Evolutionary conservation across 306 rosid genomes (phyloP), one percentile per base, ranked within the genome.

Genomic region (Erythrophleum fordii): DNA sequence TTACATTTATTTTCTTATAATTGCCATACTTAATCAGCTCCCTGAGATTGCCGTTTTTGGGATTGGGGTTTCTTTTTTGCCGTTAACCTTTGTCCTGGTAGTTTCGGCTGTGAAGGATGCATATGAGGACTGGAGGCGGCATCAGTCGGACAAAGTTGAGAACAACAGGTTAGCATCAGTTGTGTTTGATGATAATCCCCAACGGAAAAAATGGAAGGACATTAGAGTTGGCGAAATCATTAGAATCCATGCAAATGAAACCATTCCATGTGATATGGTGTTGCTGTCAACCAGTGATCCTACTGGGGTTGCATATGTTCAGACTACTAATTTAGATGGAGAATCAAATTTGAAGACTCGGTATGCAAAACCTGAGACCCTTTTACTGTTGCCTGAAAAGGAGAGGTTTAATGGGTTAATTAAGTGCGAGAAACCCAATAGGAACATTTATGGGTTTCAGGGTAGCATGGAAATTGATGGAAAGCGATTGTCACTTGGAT

Each of bases 41-140:
- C 99, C 99, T 42, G 97, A 91, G 87, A 94, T 95, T 56, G 99
- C 99, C 0, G 99, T 95, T 42, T 91, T 95, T 69, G 99, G 99
- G 13, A 77, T 97, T 34, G 88, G 86, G 28, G 93, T 90, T 75
- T 95, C 99, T 1, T 48, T 95, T 66, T n/a, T 93, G 84, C 98
- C 98, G 9, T 79, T 95, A 25, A 90, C 99, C 45, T 87, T 95
- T 81, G 99, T 95, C 0, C 84, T 95, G 26, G 53, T 90, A 26
- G 99, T 90, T 44, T 86, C 99, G 0, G 99, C 94, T 0, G 89
- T 95, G 67, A 95, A 95, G 80, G 97, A 93, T 88, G 97, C 85
- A 4, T 93, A 73, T 69, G 99, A 95, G 86, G 98, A 95, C 64
- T 95, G 86, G 80, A 87, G 99, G 82, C 75, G 99, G 87, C 98